Conservation (phyloP, 768 basidiomycete species). For the Termitomyces sp. region DNA sequence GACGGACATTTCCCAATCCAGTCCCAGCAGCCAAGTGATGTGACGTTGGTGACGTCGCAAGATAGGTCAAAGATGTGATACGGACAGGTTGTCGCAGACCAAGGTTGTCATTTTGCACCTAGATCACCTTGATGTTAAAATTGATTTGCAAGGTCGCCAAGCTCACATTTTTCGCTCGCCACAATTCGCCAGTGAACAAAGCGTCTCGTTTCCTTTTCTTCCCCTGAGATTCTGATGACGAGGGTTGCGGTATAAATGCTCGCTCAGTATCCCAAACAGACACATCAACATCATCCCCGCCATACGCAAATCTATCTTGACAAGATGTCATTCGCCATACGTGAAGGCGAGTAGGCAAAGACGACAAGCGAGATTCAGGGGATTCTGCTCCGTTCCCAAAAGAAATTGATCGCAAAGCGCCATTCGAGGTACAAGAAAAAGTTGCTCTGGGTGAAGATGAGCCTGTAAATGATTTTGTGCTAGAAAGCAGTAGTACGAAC, state of each 20-base stretch:
- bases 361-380: conserved; percentile 23
- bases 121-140: neutral
- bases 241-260: conserved; percentile 34
- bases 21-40: conserved; percentile 68
- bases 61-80: conserved; percentile 61
- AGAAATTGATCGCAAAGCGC: conserved; percentile 53
- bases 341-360: conserved; percentile 62
- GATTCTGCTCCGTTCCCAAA: conserved; percentile 19
- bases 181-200: conserved; percentile 68
- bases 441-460: conserved; percentile 30
- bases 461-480: neutral
- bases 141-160: neutral
- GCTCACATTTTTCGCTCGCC: conserved; percentile 79
- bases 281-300: conserved; percentile 81
- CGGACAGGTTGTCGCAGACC: conserved; percentile 75
- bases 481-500: conserved; percentile 29
- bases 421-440: conserved; percentile 73
- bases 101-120: conserved; percentile 72
- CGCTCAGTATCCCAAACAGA: conserved; percentile 74
- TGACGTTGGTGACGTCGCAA: conserved; percentile 31
- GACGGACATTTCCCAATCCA: conserved; percentile 63
- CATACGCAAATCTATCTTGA: conserved; percentile 63
- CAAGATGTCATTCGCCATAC: conserved; percentile 58
- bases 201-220: conserved; percentile 60
- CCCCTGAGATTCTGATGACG: conserved; percentile 13